These are phyloP conservation scores for Catharanthus roseus DNA, from an alignment of 257 asterid species.

Conservation along the genomic window DNA sequence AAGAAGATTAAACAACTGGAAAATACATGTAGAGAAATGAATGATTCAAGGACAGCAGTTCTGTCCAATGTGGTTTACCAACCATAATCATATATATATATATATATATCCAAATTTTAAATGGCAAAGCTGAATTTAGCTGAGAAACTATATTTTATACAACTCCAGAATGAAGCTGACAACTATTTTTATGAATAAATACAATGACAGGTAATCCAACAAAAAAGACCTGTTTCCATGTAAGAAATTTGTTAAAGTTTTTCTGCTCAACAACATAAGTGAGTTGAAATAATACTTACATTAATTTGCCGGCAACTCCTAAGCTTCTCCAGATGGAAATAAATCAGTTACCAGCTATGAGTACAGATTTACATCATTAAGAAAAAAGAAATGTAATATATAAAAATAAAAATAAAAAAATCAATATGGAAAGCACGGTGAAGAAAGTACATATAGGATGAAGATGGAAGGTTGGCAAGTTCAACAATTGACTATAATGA, in stretches of 20 bases:
- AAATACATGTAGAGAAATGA: neutral
- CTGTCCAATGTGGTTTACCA: neutral
- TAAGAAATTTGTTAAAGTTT: no score
- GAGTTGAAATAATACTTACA: neutral
- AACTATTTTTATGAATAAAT: neutral
- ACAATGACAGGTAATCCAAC: slow-evolving; percentile 1
- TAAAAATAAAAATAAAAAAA: no score
- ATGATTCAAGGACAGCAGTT: neutral
- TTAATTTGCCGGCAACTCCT: neutral
- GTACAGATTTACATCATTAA: neutral
- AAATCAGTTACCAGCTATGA: neutral
- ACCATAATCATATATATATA: slow-evolving; percentile 4
- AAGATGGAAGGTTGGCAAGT: neutral
- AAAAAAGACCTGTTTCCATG: neutral
- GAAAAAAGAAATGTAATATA: no score
- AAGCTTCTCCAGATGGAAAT: neutral
- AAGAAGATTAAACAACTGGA: neutral
- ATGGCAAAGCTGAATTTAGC: neutral
- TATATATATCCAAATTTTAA: neutral
- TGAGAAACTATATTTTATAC: neutral
- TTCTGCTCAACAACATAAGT: neutral
- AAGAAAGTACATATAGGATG: neutral
- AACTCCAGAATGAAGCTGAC: neutral
- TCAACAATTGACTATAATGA: neutral
- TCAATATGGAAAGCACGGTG: neutral